Conservation (phyloP, 805 yeast genomes). For the Schizosaccharomyces osmophilus region DNA sequence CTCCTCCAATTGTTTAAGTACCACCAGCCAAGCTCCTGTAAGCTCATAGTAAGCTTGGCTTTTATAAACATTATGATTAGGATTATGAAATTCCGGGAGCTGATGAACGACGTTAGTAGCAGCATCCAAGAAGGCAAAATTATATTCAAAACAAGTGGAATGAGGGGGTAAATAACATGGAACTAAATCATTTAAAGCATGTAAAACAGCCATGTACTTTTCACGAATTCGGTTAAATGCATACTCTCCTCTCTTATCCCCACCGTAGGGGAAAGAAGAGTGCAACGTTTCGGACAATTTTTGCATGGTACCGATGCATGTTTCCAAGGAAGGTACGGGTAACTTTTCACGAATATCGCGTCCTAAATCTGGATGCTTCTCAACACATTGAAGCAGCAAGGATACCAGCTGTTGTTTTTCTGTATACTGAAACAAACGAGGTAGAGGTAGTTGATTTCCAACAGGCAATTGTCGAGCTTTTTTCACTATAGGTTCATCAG, state of each 20-base stretch:
- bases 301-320: constrained; percentile 27
- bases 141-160: constrained; percentile 26
- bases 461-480: neutral
- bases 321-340: constrained; percentile 32
- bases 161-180: constrained; percentile 49
- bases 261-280: constrained; percentile 44
- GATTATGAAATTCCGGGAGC: constrained; percentile 39
- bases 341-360: constrained; percentile 25
- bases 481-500: neutral
- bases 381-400: constrained; percentile 28
- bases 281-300: constrained; percentile 21
- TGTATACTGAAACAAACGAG: constrained; percentile 42
- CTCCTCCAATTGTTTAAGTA: constrained; percentile 17
- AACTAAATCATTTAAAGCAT: constrained; percentile 50
- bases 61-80: constrained; percentile 19
- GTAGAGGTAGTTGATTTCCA: constrained; percentile 38
- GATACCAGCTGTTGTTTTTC: constrained; percentile 30
- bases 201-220: constrained; percentile 39
- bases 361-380: constrained; percentile 36
- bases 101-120: constrained; percentile 35
- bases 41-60: constrained; percentile 36
- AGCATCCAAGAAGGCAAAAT: constrained; percentile 38
- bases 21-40: constrained; percentile 30
- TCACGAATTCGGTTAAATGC: constrained; percentile 52
- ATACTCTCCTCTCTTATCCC: constrained; percentile 49